phyloP scores from a whole-genome alignment of 495 filamentous ascomycete species.

The Annulohypoxylon bovei region DNA sequence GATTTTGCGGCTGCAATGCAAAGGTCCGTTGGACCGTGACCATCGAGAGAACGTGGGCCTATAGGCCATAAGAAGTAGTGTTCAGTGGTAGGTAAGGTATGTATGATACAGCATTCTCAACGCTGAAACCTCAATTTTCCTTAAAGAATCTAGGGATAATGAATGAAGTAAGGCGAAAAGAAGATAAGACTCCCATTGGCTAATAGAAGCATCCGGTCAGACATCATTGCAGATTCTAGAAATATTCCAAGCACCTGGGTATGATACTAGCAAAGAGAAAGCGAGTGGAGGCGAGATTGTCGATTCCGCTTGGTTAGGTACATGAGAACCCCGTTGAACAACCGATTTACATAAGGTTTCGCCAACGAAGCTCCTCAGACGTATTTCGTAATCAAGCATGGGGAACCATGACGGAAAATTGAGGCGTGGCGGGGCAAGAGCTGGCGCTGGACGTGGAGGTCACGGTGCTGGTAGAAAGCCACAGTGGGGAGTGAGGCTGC shows the following conservation, averaged over 20 bases:
- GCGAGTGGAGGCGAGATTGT: background rate
- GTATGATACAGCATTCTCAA: background rate
- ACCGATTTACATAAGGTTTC: background rate
- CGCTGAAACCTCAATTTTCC: background rate
- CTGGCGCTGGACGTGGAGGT: too few relatives aligned
- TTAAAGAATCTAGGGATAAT: background rate
- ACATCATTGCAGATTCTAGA: constrained; percentile 1
- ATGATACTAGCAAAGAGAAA: background rate
- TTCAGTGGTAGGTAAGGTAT: too few relatives aligned
- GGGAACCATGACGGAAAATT: background rate
- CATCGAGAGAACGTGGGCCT: constrained; percentile 1
- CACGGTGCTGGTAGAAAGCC: background rate
- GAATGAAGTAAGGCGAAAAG: background rate
- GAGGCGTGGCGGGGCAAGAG: constrained; percentile 8
- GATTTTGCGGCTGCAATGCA: constrained; percentile 21
- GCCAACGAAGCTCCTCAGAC: background rate
- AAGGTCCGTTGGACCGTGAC: constrained; percentile 15
- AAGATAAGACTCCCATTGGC: background rate
- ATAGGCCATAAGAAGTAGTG: background rate
- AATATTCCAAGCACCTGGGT: background rate
- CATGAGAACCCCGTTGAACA: background rate
- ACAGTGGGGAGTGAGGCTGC: constrained; percentile 28
- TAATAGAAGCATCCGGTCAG: background rate
- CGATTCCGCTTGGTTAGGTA: background rate
- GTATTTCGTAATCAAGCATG: background rate